These are phyloP conservation scores for Hordeum marinum DNA, from an alignment of 176 grass and related monocot species.

Conservation along the genomic window DNA sequence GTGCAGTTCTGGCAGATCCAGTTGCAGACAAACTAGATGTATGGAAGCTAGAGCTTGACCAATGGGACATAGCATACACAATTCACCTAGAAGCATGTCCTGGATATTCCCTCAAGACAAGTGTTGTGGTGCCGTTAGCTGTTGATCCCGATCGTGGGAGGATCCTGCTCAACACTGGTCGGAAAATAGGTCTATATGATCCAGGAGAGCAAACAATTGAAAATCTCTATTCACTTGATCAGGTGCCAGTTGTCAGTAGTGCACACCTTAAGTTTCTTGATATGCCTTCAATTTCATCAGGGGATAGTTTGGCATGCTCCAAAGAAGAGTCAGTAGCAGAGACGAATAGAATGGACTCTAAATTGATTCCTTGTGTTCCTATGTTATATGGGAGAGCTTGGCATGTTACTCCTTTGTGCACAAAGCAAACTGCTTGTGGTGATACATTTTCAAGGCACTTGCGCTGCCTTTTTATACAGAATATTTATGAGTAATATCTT, in stretches of 20 bases:
- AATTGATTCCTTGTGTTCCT: not conserved
- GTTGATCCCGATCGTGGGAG: not conserved
- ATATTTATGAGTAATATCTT: too few relatives aligned
- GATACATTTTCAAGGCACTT: too few relatives aligned
- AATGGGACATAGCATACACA: not conserved
- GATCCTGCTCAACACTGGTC: not conserved
- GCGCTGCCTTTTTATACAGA: too few relatives aligned
- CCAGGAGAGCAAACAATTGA: not conserved
- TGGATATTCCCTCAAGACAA: not conserved
- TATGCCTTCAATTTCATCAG: too few relatives aligned
- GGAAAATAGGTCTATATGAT: not conserved
- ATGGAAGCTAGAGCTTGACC: slow-evolving; percentile 6
- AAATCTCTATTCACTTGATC: not conserved
- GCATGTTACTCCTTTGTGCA: too few relatives aligned
- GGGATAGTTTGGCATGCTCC: too few relatives aligned
- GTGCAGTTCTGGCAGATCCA: not conserved
- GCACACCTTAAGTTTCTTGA: too few relatives aligned
- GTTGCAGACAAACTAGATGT: not conserved
- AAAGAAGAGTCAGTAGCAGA: too few relatives aligned
- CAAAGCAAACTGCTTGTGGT: too few relatives aligned
- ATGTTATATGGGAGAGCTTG: too few relatives aligned
- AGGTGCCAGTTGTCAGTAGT: too few relatives aligned
- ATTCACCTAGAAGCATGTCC: not conserved
- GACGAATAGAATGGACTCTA: not conserved
- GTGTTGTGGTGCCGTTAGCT: not conserved